Conservation (phyloP, 352 stramenopile species). For the Phytophthora hybrid region DNA sequence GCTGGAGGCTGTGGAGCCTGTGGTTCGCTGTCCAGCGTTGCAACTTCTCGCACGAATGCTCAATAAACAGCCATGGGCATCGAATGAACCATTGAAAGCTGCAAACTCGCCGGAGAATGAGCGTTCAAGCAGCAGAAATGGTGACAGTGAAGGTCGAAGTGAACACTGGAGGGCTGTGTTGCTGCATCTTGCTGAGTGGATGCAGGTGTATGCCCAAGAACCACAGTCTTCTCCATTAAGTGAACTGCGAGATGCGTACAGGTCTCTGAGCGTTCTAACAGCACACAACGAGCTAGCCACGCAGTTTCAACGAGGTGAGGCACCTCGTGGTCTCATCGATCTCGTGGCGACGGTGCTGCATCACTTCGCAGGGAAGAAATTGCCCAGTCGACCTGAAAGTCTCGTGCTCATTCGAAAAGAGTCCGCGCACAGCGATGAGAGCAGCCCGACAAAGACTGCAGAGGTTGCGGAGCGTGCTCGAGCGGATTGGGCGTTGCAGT, state of each 20-base stretch:
- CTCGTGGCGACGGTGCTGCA: slow-evolving; percentile 50
- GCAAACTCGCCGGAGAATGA: not conserved
- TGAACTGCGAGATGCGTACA: slow-evolving; percentile 54
- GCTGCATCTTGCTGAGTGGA: slow-evolving; percentile 72
- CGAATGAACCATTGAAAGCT: slow-evolving; percentile 13
- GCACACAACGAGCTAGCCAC: slow-evolving; percentile 29
- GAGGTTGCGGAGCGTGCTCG: slow-evolving; percentile 7
- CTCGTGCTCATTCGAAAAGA: slow-evolving; percentile 37
- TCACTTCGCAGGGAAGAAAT: slow-evolving; percentile 40
- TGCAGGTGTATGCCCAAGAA: slow-evolving; percentile 72
- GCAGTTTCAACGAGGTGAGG: slow-evolving; percentile 44
- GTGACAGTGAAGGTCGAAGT: slow-evolving; percentile 2
- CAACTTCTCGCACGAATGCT: slow-evolving; percentile 57
- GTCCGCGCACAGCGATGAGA: slow-evolving; percentile 13
- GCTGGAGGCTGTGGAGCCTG: slow-evolving; percentile 64
- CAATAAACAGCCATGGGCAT: slow-evolving; percentile 26
- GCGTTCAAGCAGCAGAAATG: not conserved
- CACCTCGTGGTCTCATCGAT: slow-evolving; percentile 55
- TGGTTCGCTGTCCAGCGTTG: slow-evolving; percentile 55
- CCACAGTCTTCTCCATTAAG: slow-evolving; percentile 37
- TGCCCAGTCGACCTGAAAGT: slow-evolving; percentile 43
- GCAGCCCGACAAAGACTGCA: not conserved
- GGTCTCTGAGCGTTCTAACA: slow-evolving; percentile 53
- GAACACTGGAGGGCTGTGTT: slow-evolving; percentile 59
- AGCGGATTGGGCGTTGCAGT: slow-evolving; percentile 25